These are phyloP conservation scores for Venturia nashicola DNA, from an alignment of 2,329 filamentous ascomycete species.

Conservation along the genomic window DNA sequence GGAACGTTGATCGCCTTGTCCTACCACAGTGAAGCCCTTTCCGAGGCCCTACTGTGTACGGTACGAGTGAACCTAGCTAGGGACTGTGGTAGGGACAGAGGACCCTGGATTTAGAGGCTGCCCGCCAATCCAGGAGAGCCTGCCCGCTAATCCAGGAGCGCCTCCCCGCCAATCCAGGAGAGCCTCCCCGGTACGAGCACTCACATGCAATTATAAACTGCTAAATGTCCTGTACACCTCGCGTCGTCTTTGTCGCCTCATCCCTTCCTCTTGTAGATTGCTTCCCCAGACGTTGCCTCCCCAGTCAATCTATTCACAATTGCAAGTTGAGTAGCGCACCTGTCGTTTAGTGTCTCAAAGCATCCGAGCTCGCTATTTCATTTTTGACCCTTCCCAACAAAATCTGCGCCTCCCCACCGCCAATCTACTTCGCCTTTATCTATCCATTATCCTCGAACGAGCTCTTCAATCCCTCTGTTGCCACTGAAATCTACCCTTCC, in stretches of 20 bases:
- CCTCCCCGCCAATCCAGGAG: not conserved
- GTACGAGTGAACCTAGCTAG: not conserved
- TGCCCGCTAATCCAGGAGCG: not conserved
- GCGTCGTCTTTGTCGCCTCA: not conserved
- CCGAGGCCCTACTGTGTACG: not conserved
- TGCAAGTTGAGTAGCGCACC: not conserved
- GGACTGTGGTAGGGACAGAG: not conserved
- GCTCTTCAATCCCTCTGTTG: not conserved
- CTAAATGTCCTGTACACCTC: not conserved
- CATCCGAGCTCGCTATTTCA: not conserved
- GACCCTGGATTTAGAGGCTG: not conserved
- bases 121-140: not conserved
- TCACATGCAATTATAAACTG: not conserved
- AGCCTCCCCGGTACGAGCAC: not conserved
- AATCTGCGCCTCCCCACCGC: not conserved
- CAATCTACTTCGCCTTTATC: not conserved
- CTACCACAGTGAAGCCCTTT: not conserved
- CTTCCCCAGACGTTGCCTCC: not conserved
- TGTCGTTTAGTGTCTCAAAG: not conserved
- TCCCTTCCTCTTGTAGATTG: not conserved
- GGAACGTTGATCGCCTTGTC: not conserved
- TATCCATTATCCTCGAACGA: not conserved
- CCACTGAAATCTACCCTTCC: not conserved
- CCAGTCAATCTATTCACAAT: not conserved
- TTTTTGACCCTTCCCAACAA: constrained; percentile 1